Conservation (phyloP, 495 filamentous ascomycete genomes). For the Hypoxylon fuscum region DNA sequence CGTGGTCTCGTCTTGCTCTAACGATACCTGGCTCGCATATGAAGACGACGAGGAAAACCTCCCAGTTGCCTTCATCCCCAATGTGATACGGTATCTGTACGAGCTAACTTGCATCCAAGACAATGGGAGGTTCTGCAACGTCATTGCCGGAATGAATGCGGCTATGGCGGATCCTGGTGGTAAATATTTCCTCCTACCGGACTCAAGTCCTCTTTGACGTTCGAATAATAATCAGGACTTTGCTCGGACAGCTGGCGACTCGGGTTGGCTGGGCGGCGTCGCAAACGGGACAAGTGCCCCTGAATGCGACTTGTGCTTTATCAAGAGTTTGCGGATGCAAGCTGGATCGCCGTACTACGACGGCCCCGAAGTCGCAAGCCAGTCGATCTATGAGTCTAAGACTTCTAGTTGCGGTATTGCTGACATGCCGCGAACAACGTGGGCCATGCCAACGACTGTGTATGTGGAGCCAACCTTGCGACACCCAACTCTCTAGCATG, state of each 20-base stretch:
- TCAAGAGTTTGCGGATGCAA: conserved; percentile 24
- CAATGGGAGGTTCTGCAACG: conserved; percentile 15
- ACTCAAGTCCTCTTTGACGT: conserved; percentile 2
- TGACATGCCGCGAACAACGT: not conserved
- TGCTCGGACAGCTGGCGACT: not conserved
- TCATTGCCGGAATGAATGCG: conserved; percentile 8
- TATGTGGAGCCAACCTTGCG: not conserved
- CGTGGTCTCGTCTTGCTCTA: conserved; percentile 18
- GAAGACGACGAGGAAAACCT: conserved; percentile 1
- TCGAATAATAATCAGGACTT: conserved; percentile 1
- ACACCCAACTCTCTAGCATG: not conserved
- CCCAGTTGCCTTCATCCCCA: conserved; percentile 24
- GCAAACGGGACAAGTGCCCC: not conserved
- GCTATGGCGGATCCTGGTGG: not conserved
- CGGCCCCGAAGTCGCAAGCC: conserved; percentile 10
- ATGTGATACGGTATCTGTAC: conserved; percentile 12
- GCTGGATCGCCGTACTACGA: conserved; percentile 32
- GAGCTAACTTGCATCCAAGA: conserved; percentile 25
- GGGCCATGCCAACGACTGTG: not conserved
- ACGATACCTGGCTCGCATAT: conserved; percentile 5
- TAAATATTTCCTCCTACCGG: not conserved
- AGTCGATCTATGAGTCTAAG: conserved; percentile 26
- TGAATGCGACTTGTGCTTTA: conserved; percentile 29
- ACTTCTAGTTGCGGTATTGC: conserved; percentile 35
- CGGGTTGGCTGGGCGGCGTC: not conserved